A percentile compares a stretch with the other conserved stretches of the same genome.
Evolutionary conservation across 2,329 filamentous ascomycete genomes (phyloP).

Genomic region (Onygenales sp.): DNA sequence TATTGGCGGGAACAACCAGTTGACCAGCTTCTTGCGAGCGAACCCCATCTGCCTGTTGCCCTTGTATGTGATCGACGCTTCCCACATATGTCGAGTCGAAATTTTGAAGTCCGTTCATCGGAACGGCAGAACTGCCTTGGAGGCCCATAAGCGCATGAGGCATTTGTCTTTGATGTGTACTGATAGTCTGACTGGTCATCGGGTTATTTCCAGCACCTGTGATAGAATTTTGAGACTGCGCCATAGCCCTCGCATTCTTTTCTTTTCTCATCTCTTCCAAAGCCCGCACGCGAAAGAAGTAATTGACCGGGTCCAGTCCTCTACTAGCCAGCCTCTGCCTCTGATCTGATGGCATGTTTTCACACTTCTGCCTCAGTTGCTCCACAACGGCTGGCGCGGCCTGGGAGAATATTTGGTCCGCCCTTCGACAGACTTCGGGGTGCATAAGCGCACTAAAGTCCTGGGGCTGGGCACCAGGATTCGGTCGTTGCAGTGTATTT

Average conservation of each 20-base stretch:
- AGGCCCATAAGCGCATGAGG: constrained; percentile 33
- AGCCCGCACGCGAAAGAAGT: constrained; percentile 42
- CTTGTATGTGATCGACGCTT: constrained; percentile 47
- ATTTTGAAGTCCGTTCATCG: constrained; percentile 21
- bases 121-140: constrained; percentile 28
- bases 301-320: constrained; percentile 41
- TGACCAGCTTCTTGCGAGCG: constrained; percentile 53
- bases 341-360: constrained; percentile 38
- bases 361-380: constrained; percentile 39
- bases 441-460: constrained; percentile 27
- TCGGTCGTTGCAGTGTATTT: constrained; percentile 22
- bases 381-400: constrained; percentile 37
- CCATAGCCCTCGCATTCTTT: constrained; percentile 22
- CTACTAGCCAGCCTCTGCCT: constrained; percentile 36
- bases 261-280: constrained; percentile 32
- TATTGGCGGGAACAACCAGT: constrained; percentile 53
- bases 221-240: constrained; percentile 18
- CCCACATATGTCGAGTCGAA: constrained; percentile 29
- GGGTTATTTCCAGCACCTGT: constrained; percentile 20
- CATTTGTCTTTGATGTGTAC: constrained; percentile 30
- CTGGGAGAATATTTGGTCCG: constrained; percentile 37
- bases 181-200: constrained; percentile 27
- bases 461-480: constrained; percentile 19
- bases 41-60: constrained; percentile 53
- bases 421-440: constrained; percentile 38